These are phyloP conservation scores for Amaranthus tricolor DNA, from an alignment of 179 eudicot species.

Conservation along the genomic window DNA sequence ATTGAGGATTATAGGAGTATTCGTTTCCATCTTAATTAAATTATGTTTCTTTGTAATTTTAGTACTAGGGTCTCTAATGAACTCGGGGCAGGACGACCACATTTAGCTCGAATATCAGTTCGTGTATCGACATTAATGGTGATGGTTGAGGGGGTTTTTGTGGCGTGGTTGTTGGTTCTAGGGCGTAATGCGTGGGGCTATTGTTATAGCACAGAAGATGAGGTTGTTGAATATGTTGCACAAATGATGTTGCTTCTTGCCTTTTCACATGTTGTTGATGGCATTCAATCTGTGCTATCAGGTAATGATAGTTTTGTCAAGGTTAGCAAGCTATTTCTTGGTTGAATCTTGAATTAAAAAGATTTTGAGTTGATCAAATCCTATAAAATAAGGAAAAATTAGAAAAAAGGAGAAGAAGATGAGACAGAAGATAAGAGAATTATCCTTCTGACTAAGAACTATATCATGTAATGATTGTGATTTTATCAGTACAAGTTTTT, in stretches of 20 bases:
- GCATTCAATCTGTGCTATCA: slow-evolving; percentile 67
- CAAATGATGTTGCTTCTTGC: slow-evolving; percentile 72
- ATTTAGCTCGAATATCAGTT: slow-evolving; percentile 58
- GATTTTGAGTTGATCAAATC: no score
- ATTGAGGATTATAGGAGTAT: background rate
- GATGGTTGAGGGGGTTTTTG: slow-evolving; percentile 42
- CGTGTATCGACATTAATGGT: slow-evolving; percentile 32
- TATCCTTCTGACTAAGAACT: no score
- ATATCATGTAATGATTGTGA: slow-evolving; percentile 49
- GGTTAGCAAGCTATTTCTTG: no score
- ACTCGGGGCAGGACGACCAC: slow-evolving; percentile 72
- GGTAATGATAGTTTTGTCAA: no score
- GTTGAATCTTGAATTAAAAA: no score
- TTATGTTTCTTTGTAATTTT: background rate
- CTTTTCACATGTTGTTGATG: slow-evolving; percentile 59
- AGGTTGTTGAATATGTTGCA: slow-evolving; percentile 67
- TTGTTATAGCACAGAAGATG: slow-evolving; percentile 59
- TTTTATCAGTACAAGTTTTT: no score
- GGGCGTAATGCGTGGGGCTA: slow-evolving; percentile 66
- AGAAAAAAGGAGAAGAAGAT: no score
- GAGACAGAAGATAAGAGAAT: no score
- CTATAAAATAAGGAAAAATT: no score
- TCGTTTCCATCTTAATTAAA: background rate
- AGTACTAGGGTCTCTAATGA: slow-evolving; percentile 45
- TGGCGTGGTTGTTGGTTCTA: slow-evolving; percentile 44